phyloP scores from a whole-genome alignment of 352 stramenopile species.

The Phytopythium aichiense region DNA sequence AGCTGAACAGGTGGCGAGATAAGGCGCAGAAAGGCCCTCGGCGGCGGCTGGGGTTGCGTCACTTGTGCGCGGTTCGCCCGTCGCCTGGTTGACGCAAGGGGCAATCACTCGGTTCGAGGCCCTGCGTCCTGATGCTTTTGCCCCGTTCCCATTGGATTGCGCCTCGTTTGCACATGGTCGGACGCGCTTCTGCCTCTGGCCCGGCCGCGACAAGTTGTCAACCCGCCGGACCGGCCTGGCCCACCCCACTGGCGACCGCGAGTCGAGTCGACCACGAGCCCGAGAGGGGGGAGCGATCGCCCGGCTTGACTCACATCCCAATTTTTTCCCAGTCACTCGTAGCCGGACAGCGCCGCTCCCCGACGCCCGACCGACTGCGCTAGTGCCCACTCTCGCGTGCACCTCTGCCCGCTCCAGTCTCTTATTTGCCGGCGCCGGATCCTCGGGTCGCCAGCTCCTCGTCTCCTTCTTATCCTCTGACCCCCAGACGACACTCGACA shows the following conservation, averaged over 20 bases:
- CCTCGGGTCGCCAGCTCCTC: not conserved
- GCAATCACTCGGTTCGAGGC: no score
- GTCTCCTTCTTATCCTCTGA: not conserved
- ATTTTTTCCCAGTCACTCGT: not conserved
- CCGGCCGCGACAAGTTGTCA: not conserved
- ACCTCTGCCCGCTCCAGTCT: constrained; percentile 1
- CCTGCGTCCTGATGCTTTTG: constrained; percentile 6
- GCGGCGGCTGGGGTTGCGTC: constrained; percentile 6
- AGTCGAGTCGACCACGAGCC: not conserved
- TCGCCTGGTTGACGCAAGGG: not conserved
- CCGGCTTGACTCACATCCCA: constrained; percentile 7
- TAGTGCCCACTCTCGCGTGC: not conserved
- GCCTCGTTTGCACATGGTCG: not conserved
- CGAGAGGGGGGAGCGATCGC: not conserved
- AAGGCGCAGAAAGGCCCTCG: constrained; percentile 5
- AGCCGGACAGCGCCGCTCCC: not conserved
- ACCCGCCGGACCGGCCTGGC: no score
- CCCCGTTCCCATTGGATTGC: constrained; percentile 2
- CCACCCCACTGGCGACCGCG: not conserved
- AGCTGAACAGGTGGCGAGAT: constrained; percentile 6
- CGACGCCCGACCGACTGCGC: not conserved
- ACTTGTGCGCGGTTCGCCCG: not conserved
- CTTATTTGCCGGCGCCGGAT: not conserved
- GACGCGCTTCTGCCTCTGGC: constrained; percentile 2
- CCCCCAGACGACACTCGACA: not conserved